phyloP scores from a whole-genome alignment of 768 basidiomycete species.

The Podaxis pistillaris region DNA sequence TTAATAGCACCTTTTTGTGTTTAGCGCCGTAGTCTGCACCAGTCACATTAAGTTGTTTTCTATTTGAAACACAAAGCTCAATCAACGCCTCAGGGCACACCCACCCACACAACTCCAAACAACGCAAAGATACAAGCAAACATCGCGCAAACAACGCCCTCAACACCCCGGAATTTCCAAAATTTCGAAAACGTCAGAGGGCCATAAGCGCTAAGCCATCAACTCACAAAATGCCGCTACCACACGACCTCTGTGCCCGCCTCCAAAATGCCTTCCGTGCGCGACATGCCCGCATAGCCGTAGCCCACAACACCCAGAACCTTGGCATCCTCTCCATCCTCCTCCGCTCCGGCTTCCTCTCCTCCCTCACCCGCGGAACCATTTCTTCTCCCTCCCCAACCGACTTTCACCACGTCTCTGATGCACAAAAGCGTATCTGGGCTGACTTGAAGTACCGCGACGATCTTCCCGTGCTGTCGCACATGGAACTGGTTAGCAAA shows the following conservation, averaged over 20 bases:
- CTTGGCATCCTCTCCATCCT: conserved; percentile 92
- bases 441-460: conserved; percentile 92
- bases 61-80: too few relatives aligned
- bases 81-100: too few relatives aligned
- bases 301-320: conserved; percentile 85
- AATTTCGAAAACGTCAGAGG: not conserved
- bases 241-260: conserved; percentile 87
- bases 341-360: conserved; percentile 86
- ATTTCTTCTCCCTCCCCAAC: conserved; percentile 59
- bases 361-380: conserved; percentile 79
- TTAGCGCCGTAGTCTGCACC: too few relatives aligned
- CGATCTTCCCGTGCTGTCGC: conserved; percentile 76
- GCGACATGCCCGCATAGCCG: conserved; percentile 71
- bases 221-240: conserved; percentile 46
- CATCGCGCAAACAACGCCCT: not conserved
- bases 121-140: not conserved
- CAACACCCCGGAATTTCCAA: not conserved
- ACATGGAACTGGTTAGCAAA: conserved; percentile 81
- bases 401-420: conserved; percentile 55
- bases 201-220: too few relatives aligned
- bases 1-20: too few relatives aligned
- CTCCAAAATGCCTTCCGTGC: conserved; percentile 91
- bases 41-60: too few relatives aligned
- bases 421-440: conserved; percentile 83
- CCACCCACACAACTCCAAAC: too few relatives aligned